Evolutionary conservation across 2,329 filamentous ascomycete genomes (phyloP).

Genomic region (Fusarium albosuccineum): DNA sequence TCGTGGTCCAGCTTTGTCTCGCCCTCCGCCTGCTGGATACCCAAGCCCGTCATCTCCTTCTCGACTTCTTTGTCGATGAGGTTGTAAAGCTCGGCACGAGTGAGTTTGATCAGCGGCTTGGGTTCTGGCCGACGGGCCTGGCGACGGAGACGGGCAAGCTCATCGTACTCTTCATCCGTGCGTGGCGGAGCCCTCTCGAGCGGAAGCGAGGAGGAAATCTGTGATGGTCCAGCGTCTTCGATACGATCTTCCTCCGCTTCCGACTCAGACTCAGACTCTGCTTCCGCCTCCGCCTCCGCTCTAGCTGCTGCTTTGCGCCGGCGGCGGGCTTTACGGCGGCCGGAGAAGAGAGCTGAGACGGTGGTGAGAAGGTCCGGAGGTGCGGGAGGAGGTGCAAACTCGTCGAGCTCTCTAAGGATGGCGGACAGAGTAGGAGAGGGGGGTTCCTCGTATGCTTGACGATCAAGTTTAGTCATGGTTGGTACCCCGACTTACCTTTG

Average conservation of each 20-base stretch:
- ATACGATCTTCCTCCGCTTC: slow-evolving; percentile 2
- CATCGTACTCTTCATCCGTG: background rate
- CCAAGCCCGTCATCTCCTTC: slow-evolving; percentile 5
- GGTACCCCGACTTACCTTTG: background rate
- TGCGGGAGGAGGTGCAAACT: slow-evolving; percentile 12
- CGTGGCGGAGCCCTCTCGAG: background rate
- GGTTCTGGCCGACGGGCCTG: background rate
- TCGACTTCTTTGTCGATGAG: slow-evolving; percentile 23
- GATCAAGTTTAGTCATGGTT: background rate
- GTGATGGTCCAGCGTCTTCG: background rate
- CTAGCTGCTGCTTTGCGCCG: background rate
- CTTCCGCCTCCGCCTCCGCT: slow-evolving; percentile 2
- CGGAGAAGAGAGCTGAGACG: slow-evolving; percentile 21
- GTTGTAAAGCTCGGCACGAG: slow-evolving; percentile 19
- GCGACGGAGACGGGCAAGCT: background rate
- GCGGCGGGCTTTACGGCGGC: background rate
- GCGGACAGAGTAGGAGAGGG: slow-evolving; percentile 1
- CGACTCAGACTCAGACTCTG: background rate
- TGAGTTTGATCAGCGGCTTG: background rate
- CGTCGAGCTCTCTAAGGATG: slow-evolving; percentile 5
- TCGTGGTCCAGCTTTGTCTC: slow-evolving; percentile 20
- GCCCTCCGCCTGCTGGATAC: slow-evolving; percentile 10
- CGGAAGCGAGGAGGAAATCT: background rate
- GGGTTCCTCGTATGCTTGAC: background rate
- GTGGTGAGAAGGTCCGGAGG: slow-evolving; percentile 28